Conservation (phyloP, 1,284 basidiomycete species). For the Athelia sp. region DNA sequence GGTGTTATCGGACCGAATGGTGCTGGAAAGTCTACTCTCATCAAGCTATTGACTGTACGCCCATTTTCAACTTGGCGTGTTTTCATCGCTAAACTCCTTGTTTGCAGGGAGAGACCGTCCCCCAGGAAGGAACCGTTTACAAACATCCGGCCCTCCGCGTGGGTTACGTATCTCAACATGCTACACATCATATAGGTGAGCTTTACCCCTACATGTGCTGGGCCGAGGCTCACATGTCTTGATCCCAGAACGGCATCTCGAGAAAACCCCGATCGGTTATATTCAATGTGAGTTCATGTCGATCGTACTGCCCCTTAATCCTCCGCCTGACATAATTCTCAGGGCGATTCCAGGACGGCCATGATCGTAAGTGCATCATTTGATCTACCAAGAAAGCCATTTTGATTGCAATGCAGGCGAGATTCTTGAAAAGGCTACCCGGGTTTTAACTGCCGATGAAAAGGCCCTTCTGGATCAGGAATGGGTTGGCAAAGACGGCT, state of each 20-base stretch:
- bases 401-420: constrained; percentile 48
- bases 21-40: constrained; percentile 94
- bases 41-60: constrained; percentile 88
- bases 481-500: constrained; percentile 90
- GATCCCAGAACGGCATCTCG: constrained; percentile 81
- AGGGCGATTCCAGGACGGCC: constrained; percentile 97
- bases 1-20: constrained; percentile 91
- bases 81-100: constrained; percentile 9
- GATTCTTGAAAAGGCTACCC: constrained; percentile 89
- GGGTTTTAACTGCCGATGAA: constrained; percentile 88
- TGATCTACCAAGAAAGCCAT: constrained; percentile 5
- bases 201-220: constrained; percentile 5
- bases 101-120: constrained; percentile 82
- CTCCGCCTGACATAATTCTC: background rate
- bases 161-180: constrained; percentile 98
- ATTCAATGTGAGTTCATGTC: constrained; percentile 71
- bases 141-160: constrained; percentile 96
- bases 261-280: constrained; percentile 94
- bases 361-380: constrained; percentile 71
- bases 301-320: background rate
- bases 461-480: constrained; percentile 78
- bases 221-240: constrained; percentile 7
- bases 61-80: constrained; percentile 6
- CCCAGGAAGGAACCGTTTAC: constrained; percentile 91
- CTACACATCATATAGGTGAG: constrained; percentile 88